Conservation (phyloP, 2,329 filamentous ascomycete species). For the Monosporascus sp. region DNA sequence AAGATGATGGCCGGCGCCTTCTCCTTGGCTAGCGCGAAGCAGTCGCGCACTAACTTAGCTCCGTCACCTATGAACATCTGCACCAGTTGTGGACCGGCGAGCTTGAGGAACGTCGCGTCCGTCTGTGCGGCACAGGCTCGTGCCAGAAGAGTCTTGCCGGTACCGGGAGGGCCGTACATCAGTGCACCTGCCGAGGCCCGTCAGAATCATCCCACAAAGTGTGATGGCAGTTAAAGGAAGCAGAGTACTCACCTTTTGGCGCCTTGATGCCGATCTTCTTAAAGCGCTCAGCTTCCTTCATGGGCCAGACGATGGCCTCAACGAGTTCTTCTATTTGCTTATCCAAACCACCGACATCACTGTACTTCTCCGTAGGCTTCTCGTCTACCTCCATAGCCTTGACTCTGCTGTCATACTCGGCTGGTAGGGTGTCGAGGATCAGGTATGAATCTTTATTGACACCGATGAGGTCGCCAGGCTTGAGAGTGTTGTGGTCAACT, state of each 20-base stretch:
- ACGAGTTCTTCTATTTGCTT: conserved; percentile 99
- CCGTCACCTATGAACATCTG: conserved; percentile 99
- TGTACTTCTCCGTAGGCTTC: conserved; percentile 99
- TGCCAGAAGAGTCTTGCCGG: conserved; percentile 85
- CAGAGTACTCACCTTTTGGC: conserved; percentile 70
- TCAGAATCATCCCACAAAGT: conserved; percentile 4
- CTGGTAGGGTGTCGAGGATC: conserved; percentile 90
- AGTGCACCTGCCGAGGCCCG: conserved; percentile 62
- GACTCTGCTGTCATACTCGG: conserved; percentile 96
- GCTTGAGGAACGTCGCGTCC: conserved; percentile 96
- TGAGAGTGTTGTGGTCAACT: conserved; percentile 90
- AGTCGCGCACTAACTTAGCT: conserved; percentile 94
- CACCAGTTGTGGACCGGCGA: conserved; percentile 93
- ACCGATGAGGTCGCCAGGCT: conserved; percentile 93
- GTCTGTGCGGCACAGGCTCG: conserved; percentile 96
- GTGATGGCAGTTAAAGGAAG: background rate
- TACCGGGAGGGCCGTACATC: conserved; percentile 94
- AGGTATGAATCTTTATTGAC: conserved; percentile 99
- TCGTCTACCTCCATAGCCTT: conserved; percentile 99
- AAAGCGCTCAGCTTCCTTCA: conserved; percentile 99
- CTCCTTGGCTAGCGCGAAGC: conserved; percentile 95
- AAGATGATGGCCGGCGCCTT: conserved; percentile 99
- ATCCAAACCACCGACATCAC: conserved; percentile 91
- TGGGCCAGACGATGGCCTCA: conserved; percentile 97
- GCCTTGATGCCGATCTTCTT: conserved; percentile 99